These are phyloP conservation scores for Teratosphaeria destructans DNA, from an alignment of 2,329 filamentous ascomycete genomes.

Conservation along the genomic window DNA sequence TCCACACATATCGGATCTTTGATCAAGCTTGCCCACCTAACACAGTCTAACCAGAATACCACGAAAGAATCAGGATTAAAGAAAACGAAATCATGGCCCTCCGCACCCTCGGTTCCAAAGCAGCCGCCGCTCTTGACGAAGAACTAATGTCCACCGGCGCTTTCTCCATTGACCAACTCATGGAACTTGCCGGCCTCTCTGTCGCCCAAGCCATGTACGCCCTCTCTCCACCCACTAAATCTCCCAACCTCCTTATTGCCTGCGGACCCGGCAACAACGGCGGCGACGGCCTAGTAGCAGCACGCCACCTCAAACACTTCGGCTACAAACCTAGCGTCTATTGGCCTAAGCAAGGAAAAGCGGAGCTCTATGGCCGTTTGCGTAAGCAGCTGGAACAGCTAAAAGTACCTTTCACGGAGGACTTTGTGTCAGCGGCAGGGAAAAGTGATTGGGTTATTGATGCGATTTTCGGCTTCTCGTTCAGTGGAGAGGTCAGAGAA, in stretches of 20 bases:
- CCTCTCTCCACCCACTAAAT: slow-evolving; percentile 64
- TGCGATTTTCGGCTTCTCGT: slow-evolving; percentile 92
- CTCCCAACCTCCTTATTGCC: slow-evolving; percentile 69
- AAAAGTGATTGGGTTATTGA: slow-evolving; percentile 75
- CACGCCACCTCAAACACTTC: slow-evolving; percentile 82
- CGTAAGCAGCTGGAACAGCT: slow-evolving; percentile 76
- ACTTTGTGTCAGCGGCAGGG: slow-evolving; percentile 59
- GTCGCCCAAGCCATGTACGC: slow-evolving; percentile 87
- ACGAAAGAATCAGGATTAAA: neutral
- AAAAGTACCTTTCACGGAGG: slow-evolving; percentile 69
- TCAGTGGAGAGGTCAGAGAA: slow-evolving; percentile 82
- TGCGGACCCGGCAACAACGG: slow-evolving; percentile 75
- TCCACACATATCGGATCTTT: neutral
- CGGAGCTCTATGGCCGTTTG: slow-evolving; percentile 81
- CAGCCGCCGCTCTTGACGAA: slow-evolving; percentile 78
- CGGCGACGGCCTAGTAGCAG: slow-evolving; percentile 88
- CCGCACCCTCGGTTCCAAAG: slow-evolving; percentile 68
- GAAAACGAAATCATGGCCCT: slow-evolving; percentile 12
- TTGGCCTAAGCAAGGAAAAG: slow-evolving; percentile 86
- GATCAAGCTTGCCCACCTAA: neutral
- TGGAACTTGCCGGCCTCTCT: slow-evolving; percentile 89
- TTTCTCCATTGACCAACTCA: slow-evolving; percentile 91
- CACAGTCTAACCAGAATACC: neutral
- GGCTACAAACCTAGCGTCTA: slow-evolving; percentile 83
- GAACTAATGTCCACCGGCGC: slow-evolving; percentile 84